A percentile compares a stretch with the other conserved stretches of the same genome.
These are phyloP conservation scores for Begonia masoniana DNA, from an alignment of 306 rosid species.

Conservation along the genomic window DNA sequence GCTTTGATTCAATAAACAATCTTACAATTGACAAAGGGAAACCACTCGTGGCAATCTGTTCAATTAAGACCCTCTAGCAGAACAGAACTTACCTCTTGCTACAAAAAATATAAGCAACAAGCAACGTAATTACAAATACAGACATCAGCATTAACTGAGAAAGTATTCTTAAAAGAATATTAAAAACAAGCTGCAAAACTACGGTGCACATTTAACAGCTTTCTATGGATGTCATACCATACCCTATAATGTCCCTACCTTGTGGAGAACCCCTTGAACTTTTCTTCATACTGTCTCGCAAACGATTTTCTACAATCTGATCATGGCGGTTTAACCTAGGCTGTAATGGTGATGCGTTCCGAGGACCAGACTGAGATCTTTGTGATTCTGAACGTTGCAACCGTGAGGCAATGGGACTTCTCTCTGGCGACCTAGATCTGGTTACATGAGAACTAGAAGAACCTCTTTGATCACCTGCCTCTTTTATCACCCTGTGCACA, in stretches of 20 bases:
- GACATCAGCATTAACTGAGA: neutral
- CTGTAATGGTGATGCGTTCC: constrained; percentile 35
- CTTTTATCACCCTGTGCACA: constrained; percentile 73
- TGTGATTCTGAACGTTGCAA: constrained; percentile 64
- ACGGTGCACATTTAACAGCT: constrained; percentile 62
- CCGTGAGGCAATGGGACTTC: constrained; percentile 60
- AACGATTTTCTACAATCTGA: constrained; percentile 55
- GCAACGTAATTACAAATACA: constrained; percentile 29
- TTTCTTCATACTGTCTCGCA: constrained; percentile 61
- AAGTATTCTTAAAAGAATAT: too few relatives aligned
- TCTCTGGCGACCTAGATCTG: constrained; percentile 85
- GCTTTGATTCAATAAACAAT: constrained; percentile 66
- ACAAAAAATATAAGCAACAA: constrained; percentile 65
- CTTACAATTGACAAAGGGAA: constrained; percentile 48
- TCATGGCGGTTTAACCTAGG: constrained; percentile 80
- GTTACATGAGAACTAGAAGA: constrained; percentile 51
- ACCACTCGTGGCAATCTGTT: constrained; percentile 47
- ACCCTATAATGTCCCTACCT: constrained; percentile 97
- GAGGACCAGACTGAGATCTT: constrained; percentile 62
- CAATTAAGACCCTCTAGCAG: constrained; percentile 38
- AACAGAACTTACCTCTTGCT: constrained; percentile 96
- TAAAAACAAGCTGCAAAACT: constrained; percentile 27
- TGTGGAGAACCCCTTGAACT: constrained; percentile 79
- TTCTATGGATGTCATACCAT: constrained; percentile 55
- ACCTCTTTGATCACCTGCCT: constrained; percentile 62